These are phyloP conservation scores for Viola odorata DNA, from an alignment of 345 rosid species.

Conservation along the genomic window DNA sequence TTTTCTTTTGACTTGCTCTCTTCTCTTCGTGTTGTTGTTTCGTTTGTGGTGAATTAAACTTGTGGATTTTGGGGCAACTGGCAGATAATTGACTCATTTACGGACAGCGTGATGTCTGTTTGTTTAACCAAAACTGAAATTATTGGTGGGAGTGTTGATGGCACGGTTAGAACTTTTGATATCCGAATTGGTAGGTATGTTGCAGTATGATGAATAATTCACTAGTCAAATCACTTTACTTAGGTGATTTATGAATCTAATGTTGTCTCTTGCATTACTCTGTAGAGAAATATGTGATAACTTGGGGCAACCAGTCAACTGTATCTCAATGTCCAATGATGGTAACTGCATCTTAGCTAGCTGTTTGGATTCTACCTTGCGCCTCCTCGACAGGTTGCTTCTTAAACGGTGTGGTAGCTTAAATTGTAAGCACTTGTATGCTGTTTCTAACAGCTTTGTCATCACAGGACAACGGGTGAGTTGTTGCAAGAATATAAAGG, in stretches of 20 bases:
- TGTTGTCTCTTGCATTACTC: conserved; percentile 4
- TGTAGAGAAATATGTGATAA: conserved; percentile 78
- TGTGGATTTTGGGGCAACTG: conserved; percentile 5
- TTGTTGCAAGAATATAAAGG: conserved; percentile 88
- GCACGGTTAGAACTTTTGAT: conserved; percentile 95
- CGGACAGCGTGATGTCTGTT: conserved; percentile 94
- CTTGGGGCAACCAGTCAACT: conserved; percentile 92
- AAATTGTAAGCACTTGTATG: neutral
- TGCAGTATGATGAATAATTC: neutral
- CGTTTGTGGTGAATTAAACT: neutral
- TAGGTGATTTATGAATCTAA: neutral
- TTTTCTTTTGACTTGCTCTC: neutral
- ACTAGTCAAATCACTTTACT: neutral
- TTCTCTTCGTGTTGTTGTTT: neutral
- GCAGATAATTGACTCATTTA: conserved; percentile 76
- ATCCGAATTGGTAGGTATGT: conserved; percentile 86
- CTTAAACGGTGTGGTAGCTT: neutral
- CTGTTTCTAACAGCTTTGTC: conserved; percentile 8
- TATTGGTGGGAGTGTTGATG: conserved; percentile 96
- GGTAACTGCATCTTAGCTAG: conserved; percentile 82
- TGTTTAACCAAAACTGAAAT: conserved; percentile 86
- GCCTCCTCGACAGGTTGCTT: conserved; percentile 73
- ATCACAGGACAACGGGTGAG: conserved; percentile 72
- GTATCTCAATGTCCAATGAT: conserved; percentile 89
- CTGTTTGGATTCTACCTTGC: conserved; percentile 83